phyloP scores from a whole-genome alignment of 371 early-diverging fungal species.

The Funneliformis caledonium region DNA sequence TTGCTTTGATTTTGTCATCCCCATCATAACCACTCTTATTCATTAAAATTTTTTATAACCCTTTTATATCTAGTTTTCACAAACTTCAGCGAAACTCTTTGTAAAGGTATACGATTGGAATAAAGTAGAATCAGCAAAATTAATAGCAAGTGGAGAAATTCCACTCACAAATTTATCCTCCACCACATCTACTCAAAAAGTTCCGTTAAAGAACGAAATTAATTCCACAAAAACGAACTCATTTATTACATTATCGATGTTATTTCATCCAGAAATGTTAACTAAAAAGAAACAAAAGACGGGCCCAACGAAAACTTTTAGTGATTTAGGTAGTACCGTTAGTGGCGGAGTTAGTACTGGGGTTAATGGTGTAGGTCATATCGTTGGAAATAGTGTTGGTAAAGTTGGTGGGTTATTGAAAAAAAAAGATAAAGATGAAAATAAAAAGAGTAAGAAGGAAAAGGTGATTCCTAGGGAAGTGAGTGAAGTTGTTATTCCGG shows the following conservation, averaged over 20 bases:
- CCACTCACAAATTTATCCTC: constrained; percentile 5
- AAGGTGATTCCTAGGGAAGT: background rate
- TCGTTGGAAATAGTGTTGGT: background rate
- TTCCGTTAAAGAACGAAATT: no score
- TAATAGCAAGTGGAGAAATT: constrained; percentile 47
- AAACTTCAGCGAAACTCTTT: constrained; percentile 62
- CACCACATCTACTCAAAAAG: background rate
- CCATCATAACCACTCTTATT: background rate
- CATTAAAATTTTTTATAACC: no score
- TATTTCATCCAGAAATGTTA: constrained; percentile 29
- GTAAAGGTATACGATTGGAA: constrained; percentile 87
- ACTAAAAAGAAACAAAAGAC: background rate
- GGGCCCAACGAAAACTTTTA: constrained; percentile 1
- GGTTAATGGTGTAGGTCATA: constrained; percentile 41
- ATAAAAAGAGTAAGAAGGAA: background rate
- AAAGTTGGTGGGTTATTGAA: constrained; percentile 38
- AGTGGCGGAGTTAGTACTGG: background rate
- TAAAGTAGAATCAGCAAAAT: constrained; percentile 64
- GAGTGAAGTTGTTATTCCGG: no score
- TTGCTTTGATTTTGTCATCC: no score
- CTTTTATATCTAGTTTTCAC: constrained; percentile 51
- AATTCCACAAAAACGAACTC: background rate
- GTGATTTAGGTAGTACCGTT: background rate
- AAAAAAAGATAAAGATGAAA: background rate
- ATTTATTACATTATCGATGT: background rate